Conservation (phyloP, 1,284 basidiomycete genomes). For the Coniferiporia sulphurascens region DNA sequence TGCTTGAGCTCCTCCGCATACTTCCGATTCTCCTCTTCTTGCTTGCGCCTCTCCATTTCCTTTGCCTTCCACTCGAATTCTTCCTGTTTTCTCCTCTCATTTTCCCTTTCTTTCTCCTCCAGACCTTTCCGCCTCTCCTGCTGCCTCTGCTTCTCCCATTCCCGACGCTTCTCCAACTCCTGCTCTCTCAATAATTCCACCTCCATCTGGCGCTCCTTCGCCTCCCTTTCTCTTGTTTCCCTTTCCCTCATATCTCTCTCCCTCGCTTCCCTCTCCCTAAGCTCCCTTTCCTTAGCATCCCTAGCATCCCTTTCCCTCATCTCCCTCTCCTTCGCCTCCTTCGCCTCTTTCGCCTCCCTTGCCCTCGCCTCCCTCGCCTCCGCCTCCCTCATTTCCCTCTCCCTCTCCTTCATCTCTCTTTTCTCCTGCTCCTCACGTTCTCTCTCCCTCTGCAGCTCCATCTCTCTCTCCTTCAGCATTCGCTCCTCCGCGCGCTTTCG, state of each 20-base stretch:
- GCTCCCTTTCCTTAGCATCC: background rate
- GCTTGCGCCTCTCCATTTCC: background rate
- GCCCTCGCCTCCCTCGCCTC: constrained; percentile 3
- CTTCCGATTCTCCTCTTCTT: constrained; percentile 3
- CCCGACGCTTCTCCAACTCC: background rate
- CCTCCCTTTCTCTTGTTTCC: constrained; percentile 3
- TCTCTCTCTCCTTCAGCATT: background rate
- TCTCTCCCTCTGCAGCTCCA: background rate
- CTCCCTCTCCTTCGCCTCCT: background rate
- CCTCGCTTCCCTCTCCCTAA: constrained; percentile 3
- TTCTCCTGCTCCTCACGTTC: constrained; percentile 1
- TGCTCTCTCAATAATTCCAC: background rate
- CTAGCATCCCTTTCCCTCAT: background rate
- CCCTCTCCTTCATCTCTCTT: background rate
- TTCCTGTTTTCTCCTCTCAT: constrained; percentile 14
- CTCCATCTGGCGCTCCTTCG: constrained; percentile 5
- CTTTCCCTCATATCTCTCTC: background rate
- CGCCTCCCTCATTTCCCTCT: constrained; percentile 3
- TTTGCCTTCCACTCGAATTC: constrained; percentile 1
- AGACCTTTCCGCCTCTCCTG: background rate
- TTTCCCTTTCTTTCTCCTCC: constrained; percentile 15
- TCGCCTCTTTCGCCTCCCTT: background rate
- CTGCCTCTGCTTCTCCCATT: background rate
- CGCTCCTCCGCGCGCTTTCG: background rate
- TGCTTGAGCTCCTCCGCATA: constrained; percentile 10